These are phyloP conservation scores for Phialophora expanda DNA, from an alignment of 2,329 filamentous ascomycete genomes.

Conservation along the genomic window DNA sequence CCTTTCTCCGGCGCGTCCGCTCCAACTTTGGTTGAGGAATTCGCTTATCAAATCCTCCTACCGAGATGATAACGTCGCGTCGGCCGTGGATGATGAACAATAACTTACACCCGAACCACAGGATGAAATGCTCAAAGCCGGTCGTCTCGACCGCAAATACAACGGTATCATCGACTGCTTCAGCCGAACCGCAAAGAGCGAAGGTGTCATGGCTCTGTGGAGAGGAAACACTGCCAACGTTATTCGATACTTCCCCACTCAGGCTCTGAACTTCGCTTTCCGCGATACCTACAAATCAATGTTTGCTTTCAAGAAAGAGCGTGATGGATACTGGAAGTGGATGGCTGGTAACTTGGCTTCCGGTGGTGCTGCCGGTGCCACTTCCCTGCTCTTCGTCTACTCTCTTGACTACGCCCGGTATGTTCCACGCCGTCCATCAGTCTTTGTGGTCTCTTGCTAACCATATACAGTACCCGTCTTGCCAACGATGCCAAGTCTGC, in stretches of 20 bases:
- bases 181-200: conserved; percentile 82
- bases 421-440: not conserved
- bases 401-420: conserved; percentile 94
- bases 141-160: conserved; percentile 98
- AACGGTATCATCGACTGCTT: conserved; percentile 94
- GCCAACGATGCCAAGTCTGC: conserved; percentile 99
- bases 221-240: conserved; percentile 99
- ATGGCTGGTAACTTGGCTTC: conserved; percentile 99
- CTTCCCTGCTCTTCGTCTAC: conserved; percentile 99
- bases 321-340: conserved; percentile 98
- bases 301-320: conserved; percentile 99
- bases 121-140: conserved; percentile 99
- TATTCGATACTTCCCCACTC: conserved; percentile 99
- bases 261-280: conserved; percentile 99
- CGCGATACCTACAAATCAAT: conserved; percentile 99
- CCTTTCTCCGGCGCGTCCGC: conserved; percentile 15
- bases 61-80: conserved; percentile 7
- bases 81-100: not conserved
- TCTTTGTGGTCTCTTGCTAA: conserved; percentile 9
- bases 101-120: conserved; percentile 49
- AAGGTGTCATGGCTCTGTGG: conserved; percentile 96
- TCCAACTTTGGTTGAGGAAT: conserved; percentile 2
- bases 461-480: conserved; percentile 80
- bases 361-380: conserved; percentile 99
- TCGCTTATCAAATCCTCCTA: conserved; percentile 20